Conservation (phyloP, 2,329 filamentous ascomycete genomes). For the Apiospora pterosperma region DNA sequence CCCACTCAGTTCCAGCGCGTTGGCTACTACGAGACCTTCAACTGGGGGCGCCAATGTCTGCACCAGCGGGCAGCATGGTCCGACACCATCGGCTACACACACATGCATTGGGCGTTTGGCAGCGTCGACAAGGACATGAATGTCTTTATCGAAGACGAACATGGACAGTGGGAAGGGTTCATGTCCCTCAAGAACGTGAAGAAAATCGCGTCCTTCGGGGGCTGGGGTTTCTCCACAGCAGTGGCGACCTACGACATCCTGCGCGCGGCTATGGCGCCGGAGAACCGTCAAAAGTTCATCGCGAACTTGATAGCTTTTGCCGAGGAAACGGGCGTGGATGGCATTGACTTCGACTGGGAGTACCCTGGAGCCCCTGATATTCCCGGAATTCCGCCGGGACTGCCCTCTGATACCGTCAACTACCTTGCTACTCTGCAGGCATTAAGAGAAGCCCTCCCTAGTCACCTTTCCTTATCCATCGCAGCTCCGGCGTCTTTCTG, state of each 20-base stretch:
- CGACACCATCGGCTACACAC: slow-evolving; percentile 15
- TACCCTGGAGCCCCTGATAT: slow-evolving; percentile 27
- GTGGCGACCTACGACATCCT: slow-evolving; percentile 28
- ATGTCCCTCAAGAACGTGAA: slow-evolving; percentile 19
- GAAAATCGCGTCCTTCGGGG: slow-evolving; percentile 35
- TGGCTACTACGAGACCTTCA: slow-evolving; percentile 28
- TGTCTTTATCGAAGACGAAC: slow-evolving; percentile 15
- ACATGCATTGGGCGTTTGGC: slow-evolving; percentile 29
- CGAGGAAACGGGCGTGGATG: slow-evolving; percentile 24
- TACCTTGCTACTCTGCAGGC: slow-evolving; percentile 26
- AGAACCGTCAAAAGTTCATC: slow-evolving; percentile 27
- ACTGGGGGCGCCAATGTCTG: slow-evolving; percentile 21
- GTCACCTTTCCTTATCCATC: slow-evolving; percentile 20
- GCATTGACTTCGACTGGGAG: slow-evolving; percentile 29
- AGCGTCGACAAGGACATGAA: slow-evolving; percentile 17
- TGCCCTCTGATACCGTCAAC: slow-evolving; percentile 17
- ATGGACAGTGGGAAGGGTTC: slow-evolving; percentile 23
- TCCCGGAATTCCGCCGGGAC: slow-evolving; percentile 16
- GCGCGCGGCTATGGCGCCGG: slow-evolving; percentile 23
- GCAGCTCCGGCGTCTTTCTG: slow-evolving; percentile 23
- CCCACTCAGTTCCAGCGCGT: slow-evolving; percentile 7
- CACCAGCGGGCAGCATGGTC: slow-evolving; percentile 17
- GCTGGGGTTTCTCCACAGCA: slow-evolving; percentile 35
- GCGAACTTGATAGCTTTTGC: slow-evolving; percentile 28
- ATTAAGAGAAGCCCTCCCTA: slow-evolving; percentile 16